Conservation (phyloP, 2,329 filamentous ascomycete species). For the Piedraia hortae region DNA sequence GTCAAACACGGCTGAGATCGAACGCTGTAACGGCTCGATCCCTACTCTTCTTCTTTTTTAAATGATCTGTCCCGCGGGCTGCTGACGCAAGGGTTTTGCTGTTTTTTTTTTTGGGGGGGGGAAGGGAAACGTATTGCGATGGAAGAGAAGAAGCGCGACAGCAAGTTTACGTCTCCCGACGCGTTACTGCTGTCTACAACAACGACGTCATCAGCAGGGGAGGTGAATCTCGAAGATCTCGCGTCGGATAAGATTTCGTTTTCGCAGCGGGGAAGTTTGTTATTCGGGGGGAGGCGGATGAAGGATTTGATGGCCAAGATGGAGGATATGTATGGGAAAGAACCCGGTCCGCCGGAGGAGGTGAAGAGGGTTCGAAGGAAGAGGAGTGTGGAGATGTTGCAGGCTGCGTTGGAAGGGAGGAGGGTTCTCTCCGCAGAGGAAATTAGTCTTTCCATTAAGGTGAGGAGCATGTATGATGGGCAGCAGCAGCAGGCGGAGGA, state of each 20-base stretch:
- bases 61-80: too few species aligned
- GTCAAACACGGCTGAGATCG: too few species aligned
- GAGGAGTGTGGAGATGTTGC: slow-evolving; percentile 13
- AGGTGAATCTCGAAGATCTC: slow-evolving; percentile 23
- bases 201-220: too few species aligned
- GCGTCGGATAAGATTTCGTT: slow-evolving; percentile 26
- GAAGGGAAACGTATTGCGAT: too few species aligned
- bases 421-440: slow-evolving; percentile 35
- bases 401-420: slow-evolving; percentile 11
- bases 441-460: slow-evolving; percentile 32
- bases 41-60: too few species aligned
- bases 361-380: slow-evolving; percentile 7
- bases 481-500: slow-evolving; percentile 28
- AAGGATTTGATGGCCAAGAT: slow-evolving; percentile 8
- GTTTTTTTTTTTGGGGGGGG: too few species aligned
- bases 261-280: slow-evolving; percentile 31
- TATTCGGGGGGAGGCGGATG: slow-evolving; percentile 26
- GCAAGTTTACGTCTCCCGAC: too few species aligned
- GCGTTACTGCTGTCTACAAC: too few species aligned
- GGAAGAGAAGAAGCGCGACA: too few species aligned
- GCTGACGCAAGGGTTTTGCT: too few species aligned
- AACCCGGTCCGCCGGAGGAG: slow-evolving; percentile 1
- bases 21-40: too few species aligned
- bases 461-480: slow-evolving; percentile 35
- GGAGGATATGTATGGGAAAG: slow-evolving; percentile 3